A percentile compares a stretch with the other conserved stretches of the same genome.
Evolutionary conservation across 768 basidiomycete species (phyloP).

Genomic region (Clitopilus passeckerianus): DNA sequence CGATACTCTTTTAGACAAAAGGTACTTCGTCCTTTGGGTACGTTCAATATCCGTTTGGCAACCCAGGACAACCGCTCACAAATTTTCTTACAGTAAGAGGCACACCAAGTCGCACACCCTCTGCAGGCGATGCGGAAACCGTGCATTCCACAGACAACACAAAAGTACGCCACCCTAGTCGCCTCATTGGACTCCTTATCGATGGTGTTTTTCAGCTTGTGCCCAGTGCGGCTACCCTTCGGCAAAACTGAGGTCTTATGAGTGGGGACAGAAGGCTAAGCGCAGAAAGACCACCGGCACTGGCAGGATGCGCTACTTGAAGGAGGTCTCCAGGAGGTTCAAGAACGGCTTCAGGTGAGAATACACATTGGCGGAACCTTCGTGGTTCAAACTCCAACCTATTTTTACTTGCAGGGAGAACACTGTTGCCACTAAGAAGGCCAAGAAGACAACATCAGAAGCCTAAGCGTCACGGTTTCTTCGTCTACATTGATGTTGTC

Average conservation of each 20-base stretch:
- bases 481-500: neutral
- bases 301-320: conserved; percentile 92
- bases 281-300: conserved; percentile 99
- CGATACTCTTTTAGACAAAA: conserved; percentile 61
- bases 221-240: conserved; percentile 95
- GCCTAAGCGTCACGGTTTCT: conserved; percentile 19
- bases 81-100: conserved; percentile 67
- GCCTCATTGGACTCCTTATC: neutral
- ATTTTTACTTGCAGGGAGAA: conserved; percentile 62
- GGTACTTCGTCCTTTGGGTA: conserved; percentile 97
- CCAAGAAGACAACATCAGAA: conserved; percentile 45
- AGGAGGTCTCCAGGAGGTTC: conserved; percentile 90
- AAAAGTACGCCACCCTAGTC: conserved; percentile 59
- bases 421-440: conserved; percentile 83
- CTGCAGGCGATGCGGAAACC: conserved; percentile 94
- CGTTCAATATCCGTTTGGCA: conserved; percentile 24
- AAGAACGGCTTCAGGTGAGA: conserved; percentile 95
- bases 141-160: conserved; percentile 98
- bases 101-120: conserved; percentile 97
- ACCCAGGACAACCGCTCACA: conserved; percentile 4
- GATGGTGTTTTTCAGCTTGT: conserved; percentile 54
- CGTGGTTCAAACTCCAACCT: neutral
- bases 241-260: conserved; percentile 91
- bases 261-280: conserved; percentile 99
- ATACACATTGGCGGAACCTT: neutral